Conservation (phyloP, 2,329 filamentous ascomycete genomes). For the Stachybotrys chartarum region DNA sequence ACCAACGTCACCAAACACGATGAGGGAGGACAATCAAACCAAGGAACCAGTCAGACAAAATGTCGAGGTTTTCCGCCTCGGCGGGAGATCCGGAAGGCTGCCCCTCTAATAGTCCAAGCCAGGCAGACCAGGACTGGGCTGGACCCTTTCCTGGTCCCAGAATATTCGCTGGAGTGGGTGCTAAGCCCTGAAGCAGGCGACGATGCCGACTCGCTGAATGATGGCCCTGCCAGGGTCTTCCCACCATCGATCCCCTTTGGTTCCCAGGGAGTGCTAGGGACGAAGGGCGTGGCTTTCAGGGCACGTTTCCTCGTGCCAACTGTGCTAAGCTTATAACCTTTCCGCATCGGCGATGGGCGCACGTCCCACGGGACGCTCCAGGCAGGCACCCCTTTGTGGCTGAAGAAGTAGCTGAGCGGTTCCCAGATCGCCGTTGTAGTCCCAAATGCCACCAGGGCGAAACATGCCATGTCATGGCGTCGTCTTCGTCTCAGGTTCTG, state of each 20-base stretch:
- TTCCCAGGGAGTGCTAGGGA: no score
- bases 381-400: background rate
- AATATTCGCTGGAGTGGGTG: background rate
- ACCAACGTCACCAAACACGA: background rate
- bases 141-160: background rate
- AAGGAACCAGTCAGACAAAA: background rate
- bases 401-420: background rate
- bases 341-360: background rate
- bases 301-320: background rate
- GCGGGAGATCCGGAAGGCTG: background rate
- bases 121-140: background rate
- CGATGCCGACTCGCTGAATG: background rate
- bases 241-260: no score
- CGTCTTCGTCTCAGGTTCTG: background rate
- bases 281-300: background rate
- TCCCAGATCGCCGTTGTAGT: background rate
- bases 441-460: background rate
- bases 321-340: background rate
- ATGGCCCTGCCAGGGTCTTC: no score
- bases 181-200: background rate
- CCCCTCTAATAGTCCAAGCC: background rate
- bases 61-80: no score
- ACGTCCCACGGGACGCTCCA: background rate
- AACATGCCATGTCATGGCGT: background rate
- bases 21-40: background rate